Evolutionary conservation across 179 eudicot genomes (phyloP).

Genomic region (Pouteria campechiana): DNA sequence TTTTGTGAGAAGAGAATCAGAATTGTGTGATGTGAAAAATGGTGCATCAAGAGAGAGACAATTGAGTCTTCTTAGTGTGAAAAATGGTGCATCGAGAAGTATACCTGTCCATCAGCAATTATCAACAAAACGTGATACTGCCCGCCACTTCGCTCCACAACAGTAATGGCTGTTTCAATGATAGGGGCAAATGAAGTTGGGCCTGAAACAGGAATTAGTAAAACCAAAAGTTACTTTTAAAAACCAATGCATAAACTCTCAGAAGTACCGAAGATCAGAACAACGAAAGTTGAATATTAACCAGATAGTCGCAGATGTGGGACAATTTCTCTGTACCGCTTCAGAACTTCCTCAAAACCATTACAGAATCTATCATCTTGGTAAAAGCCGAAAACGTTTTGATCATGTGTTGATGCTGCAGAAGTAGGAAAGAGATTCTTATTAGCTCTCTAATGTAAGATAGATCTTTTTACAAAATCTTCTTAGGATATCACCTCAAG

Average conservation of each 20-base stretch:
- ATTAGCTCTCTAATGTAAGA: neutral
- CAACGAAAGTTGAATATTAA: conserved; percentile 1
- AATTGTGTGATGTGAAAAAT: neutral
- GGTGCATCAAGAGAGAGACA: neutral
- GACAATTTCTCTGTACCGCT: conserved; percentile 66
- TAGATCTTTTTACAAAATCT: neutral
- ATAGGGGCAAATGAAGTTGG: conserved; percentile 97
- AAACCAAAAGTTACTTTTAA: too few relatives aligned
- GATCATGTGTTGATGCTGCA: conserved; percentile 94
- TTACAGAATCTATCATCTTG: conserved; percentile 67
- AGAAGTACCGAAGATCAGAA: neutral
- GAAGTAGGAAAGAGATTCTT: neutral
- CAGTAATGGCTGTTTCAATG: conserved; percentile 86
- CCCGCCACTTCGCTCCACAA: conserved; percentile 93
- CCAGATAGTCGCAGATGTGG: conserved; percentile 96
- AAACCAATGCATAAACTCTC: conserved; percentile 1
- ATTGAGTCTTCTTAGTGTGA: neutral
- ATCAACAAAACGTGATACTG: conserved; percentile 93
- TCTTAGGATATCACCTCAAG: neutral
- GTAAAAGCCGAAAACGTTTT: conserved; percentile 84
- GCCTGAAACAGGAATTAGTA: conserved; percentile 27
- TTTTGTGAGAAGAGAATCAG: neutral
- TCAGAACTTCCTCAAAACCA: conserved; percentile 88
- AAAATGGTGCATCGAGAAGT: neutral
- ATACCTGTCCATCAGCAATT: conserved; percentile 99